A percentile compares a stretch with the other conserved stretches of the same genome.
These are phyloP conservation scores for Dalbergia cochinchinensis DNA, from an alignment of 306 rosid genomes.

Conservation along the genomic window DNA sequence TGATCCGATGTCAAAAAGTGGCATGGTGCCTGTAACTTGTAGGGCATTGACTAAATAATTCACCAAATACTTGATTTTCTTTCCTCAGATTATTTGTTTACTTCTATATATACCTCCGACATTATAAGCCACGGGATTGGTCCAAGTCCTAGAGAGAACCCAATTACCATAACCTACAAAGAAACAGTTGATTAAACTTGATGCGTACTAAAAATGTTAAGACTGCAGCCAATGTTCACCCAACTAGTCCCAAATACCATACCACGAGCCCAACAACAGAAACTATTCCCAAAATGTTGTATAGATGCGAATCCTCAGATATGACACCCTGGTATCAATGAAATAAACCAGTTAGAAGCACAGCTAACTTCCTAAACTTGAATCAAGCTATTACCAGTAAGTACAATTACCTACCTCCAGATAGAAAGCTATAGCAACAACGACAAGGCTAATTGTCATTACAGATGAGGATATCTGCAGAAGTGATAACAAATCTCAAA, in stretches of 20 bases:
- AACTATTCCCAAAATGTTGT: constrained; percentile 56
- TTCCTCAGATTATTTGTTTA: constrained; percentile 2
- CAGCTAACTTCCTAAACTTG: constrained; percentile 22
- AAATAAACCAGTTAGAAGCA: constrained; percentile 39
- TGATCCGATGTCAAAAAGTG: constrained; percentile 25
- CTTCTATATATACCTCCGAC: constrained; percentile 75
- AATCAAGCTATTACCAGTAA: constrained; percentile 40
- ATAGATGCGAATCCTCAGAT: constrained; percentile 55
- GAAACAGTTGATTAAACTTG: constrained; percentile 36
- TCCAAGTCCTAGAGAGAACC: constrained; percentile 84
- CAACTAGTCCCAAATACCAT: constrained; percentile 38
- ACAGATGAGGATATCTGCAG: constrained; percentile 71
- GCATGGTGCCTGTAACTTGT: constrained; percentile 25
- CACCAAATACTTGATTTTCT: constrained; percentile 16
- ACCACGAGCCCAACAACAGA: constrained; percentile 87
- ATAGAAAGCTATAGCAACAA: constrained; percentile 72
- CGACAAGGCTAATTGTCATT: constrained; percentile 77
- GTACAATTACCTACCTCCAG: constrained; percentile 61
- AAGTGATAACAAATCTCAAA: constrained; percentile 37
- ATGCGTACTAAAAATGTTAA: constrained; percentile 9
- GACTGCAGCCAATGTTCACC: background rate
- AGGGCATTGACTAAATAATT: constrained; percentile 16
- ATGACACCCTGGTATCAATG: constrained; percentile 51
- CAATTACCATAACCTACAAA: constrained; percentile 64
- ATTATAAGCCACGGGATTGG: constrained; percentile 93